Conservation (phyloP, 2,329 filamentous ascomycete genomes). For the Orbilia ellipsospora region DNA sequence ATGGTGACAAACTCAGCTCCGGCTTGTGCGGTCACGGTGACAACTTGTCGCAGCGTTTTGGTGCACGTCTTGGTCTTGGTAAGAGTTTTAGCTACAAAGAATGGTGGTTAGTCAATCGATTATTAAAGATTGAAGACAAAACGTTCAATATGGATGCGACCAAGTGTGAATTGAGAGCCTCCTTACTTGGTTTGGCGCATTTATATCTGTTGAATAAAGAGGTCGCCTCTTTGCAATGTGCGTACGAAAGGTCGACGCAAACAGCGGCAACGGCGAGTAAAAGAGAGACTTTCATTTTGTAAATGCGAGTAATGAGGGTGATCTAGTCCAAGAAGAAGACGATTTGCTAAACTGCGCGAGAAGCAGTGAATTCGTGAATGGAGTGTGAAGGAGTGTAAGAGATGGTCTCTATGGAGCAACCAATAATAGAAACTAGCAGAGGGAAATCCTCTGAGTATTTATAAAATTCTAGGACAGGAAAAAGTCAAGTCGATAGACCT, state of each 20-base stretch:
- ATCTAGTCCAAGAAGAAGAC: neutral
- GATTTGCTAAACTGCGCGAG: too few species aligned
- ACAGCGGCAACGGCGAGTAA: conserved; percentile 14
- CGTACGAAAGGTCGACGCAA: conserved; percentile 27
- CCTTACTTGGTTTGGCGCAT: conserved; percentile 23
- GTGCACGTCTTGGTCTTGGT: conserved; percentile 18
- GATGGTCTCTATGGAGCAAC: too few species aligned
- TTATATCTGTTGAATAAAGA: conserved; percentile 30
- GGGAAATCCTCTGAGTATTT: too few species aligned
- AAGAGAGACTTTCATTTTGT: conserved; percentile 31
- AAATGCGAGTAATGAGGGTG: neutral
- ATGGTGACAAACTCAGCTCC: neutral
- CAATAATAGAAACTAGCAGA: too few species aligned
- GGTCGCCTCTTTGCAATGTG: conserved; percentile 31
- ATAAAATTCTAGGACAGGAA: too few species aligned
- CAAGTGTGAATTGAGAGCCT: too few species aligned
- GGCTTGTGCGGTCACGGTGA: neutral
- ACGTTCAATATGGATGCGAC: too few species aligned
- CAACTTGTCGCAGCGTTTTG: neutral
- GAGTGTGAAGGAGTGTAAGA: too few species aligned
- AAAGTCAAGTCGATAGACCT: too few species aligned
- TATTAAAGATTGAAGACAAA: too few species aligned
- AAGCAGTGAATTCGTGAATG: too few species aligned
- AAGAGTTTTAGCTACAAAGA: neutral
- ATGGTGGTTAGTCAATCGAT: neutral